Evolutionary conservation across 441 rosid genomes (phyloP).

Genomic region (Croton laevigatus): DNA sequence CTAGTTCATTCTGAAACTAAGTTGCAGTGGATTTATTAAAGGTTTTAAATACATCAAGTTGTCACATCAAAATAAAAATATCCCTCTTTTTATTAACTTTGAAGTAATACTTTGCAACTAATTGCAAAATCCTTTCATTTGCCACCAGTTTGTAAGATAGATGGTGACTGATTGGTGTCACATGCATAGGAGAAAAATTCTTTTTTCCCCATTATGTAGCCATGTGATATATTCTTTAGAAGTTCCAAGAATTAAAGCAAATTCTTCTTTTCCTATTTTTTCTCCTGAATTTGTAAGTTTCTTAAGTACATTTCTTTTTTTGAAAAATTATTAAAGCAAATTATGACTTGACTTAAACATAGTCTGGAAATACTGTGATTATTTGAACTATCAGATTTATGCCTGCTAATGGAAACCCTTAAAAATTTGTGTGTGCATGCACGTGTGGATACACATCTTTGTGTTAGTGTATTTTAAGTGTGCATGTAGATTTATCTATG

Average conservation of each 20-base stretch:
- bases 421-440: neutral
- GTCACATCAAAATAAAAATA: neutral
- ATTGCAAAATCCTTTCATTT: slow-evolving; percentile 10
- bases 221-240: neutral
- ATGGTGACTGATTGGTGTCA: neutral
- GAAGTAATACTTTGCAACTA: slow-evolving; percentile 2
- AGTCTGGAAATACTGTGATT: neutral
- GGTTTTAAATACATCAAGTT: neutral
- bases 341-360: neutral
- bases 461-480: neutral
- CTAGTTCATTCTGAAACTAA: neutral
- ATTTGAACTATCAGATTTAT: neutral
- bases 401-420: slow-evolving; percentile 3
- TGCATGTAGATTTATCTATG: neutral
- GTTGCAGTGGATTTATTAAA: neutral
- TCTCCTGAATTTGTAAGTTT: neutral
- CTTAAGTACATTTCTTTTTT: neutral
- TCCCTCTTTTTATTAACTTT: neutral
- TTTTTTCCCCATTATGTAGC: neutral
- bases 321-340: too few species aligned
- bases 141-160: neutral
- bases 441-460: neutral
- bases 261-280: neutral
- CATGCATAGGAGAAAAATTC: neutral
- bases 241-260: neutral